Evolutionary conservation across 2,329 filamentous ascomycete genomes (phyloP), one percentile per base, ranked within the genome.

Genomic region (Colletotrichum scovillei): DNA sequence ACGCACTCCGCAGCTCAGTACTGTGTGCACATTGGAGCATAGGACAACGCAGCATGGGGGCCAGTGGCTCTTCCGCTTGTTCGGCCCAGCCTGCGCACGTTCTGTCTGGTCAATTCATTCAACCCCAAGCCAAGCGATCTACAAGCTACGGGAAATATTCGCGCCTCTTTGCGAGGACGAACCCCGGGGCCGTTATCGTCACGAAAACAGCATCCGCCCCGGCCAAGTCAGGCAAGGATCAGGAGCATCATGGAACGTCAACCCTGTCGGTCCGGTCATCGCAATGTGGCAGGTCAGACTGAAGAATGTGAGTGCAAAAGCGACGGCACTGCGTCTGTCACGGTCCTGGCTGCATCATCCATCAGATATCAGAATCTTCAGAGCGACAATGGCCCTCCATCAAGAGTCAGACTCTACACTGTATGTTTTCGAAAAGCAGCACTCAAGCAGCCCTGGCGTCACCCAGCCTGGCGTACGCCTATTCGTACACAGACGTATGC

Each of bases 221-320:
- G 71, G 67, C 71, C 71, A 73, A 70, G 67, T 58, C 46, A 12
- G 68, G 72, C 68, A 74, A 72, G 72, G 72, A 74, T 72, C 58
- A 68, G 63, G 22, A 58, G 26, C 68, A 72, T 72, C 63, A 68
- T 72, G 68, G 72, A 72, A 67, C 69, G 24, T 72, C 63, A 72
- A 74, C 72, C 72, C 72, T 74, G 72, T 74, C 72, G 72, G 72
- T 67, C 57, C 57, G 24, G 59, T 53, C 68, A 63, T 74, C 72
- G 72, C 63, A 74, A 74, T 74, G 46, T 60, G 72, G 72, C 72
- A 74, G 72, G 72, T 74, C 72, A 66, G 67, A 73, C 67, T 73
- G 71, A 69, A 69, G 60, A 69, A 64, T 73, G 70, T 32, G 66
- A 73, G 60, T 72, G 72, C 63, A 68, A 63, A 72, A 65, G 67